Base-by-base conservation (phyloP, 371 early-diverging fungal species). In the Batkoa obscura region DNA sequence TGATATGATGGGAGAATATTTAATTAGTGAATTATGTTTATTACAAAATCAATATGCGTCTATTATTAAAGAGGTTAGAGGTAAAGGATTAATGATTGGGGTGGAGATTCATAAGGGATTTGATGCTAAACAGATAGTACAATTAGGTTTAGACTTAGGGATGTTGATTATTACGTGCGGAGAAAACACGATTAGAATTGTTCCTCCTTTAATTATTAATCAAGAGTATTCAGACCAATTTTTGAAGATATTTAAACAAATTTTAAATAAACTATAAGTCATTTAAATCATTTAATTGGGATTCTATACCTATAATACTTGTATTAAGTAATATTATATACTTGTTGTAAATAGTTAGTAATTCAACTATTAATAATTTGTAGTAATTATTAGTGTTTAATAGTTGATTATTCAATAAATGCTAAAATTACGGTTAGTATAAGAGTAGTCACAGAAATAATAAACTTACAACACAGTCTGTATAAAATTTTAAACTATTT, bases 91-190 rank as follows among this genome's bases (percentile, higher is more conserved):
- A 57, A 73, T 95, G 42, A 66, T 84, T 23, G 96, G 93, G 55
- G 60, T 88, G 34, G 76, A 83, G 61, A 74, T 87, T 58, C 62
- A 57, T 46, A 30, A 53, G 3, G 64, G 67, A 43, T 66, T 67
- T 13, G 81, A 82, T 47, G 83, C 90, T 34, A 50, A 74, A 0
- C 71, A 73, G 13, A 65, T 94, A 55, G 79, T 88, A 15, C 79
- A 81, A 37, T 56, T 81, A 62, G 84, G 84, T 37, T 78, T 84
- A 51, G 83, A 88, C 49, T 75, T 78, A 43, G 91, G 93, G 38
- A 63, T 94, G 55, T 70, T 95, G 56, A 66, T 92, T n/a, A 82
- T 92, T 43, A 77, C 83, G 2, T 90, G 94, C n/a, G 86, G 81
- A 5, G 73, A 73, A 62, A 87, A 95, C 64, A 88, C 89, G 3